These are phyloP conservation scores for Colletotrichum sp. DNA, from an alignment of 2,329 filamentous ascomycete genomes.

Conservation along the genomic window DNA sequence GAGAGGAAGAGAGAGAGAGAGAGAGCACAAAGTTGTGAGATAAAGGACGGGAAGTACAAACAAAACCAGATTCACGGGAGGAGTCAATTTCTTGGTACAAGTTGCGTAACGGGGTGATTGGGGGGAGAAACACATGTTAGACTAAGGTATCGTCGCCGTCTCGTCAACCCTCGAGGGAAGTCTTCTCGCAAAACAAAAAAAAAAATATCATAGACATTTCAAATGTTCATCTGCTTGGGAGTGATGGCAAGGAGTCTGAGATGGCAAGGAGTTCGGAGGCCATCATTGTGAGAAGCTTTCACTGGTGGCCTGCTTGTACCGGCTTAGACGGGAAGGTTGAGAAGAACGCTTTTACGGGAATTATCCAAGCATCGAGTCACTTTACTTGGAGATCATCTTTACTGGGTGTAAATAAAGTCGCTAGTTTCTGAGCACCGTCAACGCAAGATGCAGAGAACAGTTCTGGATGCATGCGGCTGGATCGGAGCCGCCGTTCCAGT, in stretches of 20 bases:
- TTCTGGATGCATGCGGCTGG: not conserved
- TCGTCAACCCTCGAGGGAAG: not conserved
- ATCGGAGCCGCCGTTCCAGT: not conserved
- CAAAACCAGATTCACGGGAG: not conserved
- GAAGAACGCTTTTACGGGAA: not conserved
- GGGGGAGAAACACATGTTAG: not conserved
- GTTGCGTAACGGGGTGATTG: not conserved
- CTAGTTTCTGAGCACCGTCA: not conserved
- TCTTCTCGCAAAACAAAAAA: not conserved
- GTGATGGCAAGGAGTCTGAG: not conserved
- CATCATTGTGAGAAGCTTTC: no score
- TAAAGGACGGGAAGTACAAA: not conserved
- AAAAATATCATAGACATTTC: not conserved
- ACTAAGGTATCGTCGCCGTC: not conserved
- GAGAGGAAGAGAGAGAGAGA: not conserved
- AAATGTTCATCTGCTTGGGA: not conserved
- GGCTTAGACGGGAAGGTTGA: not conserved
- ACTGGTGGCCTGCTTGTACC: not conserved
- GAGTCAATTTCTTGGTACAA: not conserved
- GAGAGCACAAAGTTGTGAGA: not conserved
- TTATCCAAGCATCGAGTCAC: not conserved
- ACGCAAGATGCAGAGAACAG: not conserved
- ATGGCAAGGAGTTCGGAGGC: no score
- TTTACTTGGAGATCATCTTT: rapidly evolving
- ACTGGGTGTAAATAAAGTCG: not conserved